Base-by-base conservation (phyloP, 495 filamentous ascomycete genomes). In the Penicillium egyptiacum region DNA sequence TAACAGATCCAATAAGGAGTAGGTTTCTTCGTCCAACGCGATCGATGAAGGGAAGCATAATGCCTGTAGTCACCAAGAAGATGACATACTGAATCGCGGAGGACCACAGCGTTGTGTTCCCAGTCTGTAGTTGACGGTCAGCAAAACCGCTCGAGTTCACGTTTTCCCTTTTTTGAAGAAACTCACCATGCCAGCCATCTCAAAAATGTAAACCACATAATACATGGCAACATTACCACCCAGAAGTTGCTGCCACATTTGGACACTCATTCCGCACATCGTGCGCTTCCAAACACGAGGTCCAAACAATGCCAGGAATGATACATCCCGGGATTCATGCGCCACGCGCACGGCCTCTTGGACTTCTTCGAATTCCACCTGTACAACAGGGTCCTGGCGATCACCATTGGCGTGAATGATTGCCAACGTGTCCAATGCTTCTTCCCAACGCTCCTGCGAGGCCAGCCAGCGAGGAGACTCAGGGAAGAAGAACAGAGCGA, bases 321-420 rank as follows among this genome's bases (percentile, higher is more conserved):
- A 80, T 66, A 87, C 80, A 84, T 60, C 85, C 78, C 62, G 65
- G 46, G 57, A 70, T 67, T 63, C 80, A 66, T 70, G 84, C 61
- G 57, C 81, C 61, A 77, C 81, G 72, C 49, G 66, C 0, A 67
- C 74, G 0, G 87, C 87, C 37, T 73, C 73, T 50, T 88, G 78
- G 3, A 91, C 90, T 59, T 91, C 88, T 66, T 89, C 84, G 73
- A 81, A 89, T 60, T 90, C 88, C 2, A 85, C 83, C 59, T 88
- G 73, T 22, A 91, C 88, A 17, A 83, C 73, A 0, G 88, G 86
- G 63, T 91, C 84, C 30, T 84, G 75, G 40, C 76, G 70, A 47
- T 88, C 76, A 0, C 87, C 88, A 6, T 79, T 71, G 7, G 82
- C 86, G 65, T 90, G 87, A 47, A 92, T 83, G n/a, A 79, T 66